Base-by-base conservation (phyloP, 2,329 filamentous ascomycete genomes). In the Clarireedia hainanense region DNA sequence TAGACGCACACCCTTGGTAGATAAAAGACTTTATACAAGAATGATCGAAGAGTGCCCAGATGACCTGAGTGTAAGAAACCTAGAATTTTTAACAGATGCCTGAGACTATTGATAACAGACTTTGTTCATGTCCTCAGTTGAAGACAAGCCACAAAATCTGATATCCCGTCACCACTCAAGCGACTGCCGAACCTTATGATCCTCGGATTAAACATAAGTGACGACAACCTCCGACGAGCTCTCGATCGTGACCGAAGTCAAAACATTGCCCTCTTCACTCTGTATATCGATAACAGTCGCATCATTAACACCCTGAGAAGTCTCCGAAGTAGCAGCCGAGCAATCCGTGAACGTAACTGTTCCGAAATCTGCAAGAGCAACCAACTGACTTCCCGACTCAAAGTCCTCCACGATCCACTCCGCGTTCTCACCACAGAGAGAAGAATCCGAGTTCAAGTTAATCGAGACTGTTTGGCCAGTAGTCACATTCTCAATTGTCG, bases 331-430 rank as follows among this genome's bases (percentile, higher is more conserved):
- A 23, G 2, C 14, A 1, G 61, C 51, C 2, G 17, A 10, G 17
- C 15, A 24, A 14, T 64, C 63, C 2, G 70, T 72, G 63, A 79
- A 79, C 14, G 68, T 70, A 6, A 79, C 69, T 7, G 65, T 70
- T 34, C 71, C 71, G 57, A 79, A 79, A 61, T 77, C 66, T 39
- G 71, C 73, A 52, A 79, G 67, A 0, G 74, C 69, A 5, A 78
- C 73, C 52, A 75, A 70, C 4, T 60, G 52, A 45, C 60, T 60
- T 37, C 47, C 43, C 27, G 52, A 27, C 50, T 74, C 70, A 60
- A 76, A 78, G 56, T 79, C 75, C 63, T 77, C 75, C 9, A 77
- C 74, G 49, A 78, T 77, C 74, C 75, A 79, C 53, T 78, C 75
- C 1, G 74, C 76, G 50, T 77, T 76, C 54, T 72, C 67, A 20